phyloP scores from a whole-genome alignment of 1,284 basidiomycete genomes.

The Xanthoconium separans region DNA sequence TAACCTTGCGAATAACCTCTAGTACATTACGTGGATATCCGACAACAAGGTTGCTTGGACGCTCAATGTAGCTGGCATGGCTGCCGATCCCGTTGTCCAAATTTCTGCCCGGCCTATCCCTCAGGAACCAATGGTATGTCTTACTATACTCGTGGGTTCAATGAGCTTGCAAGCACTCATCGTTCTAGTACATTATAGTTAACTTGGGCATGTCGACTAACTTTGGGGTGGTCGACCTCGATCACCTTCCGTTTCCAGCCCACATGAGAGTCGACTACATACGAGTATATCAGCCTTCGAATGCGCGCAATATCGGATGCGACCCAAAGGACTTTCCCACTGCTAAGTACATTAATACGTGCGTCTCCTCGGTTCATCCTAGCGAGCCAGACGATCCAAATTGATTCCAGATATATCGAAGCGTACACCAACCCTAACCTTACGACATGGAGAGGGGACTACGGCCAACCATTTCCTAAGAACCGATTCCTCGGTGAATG shows the following conservation, averaged over 20 bases:
- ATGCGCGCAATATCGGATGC: constrained; percentile 65
- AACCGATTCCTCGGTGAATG: constrained; percentile 34
- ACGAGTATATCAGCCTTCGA: constrained; percentile 61
- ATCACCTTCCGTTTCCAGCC: constrained; percentile 57
- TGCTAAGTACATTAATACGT: constrained; percentile 56
- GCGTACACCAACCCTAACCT: constrained; percentile 44
- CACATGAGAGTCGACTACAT: constrained; percentile 71
- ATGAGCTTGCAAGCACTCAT: background rate
- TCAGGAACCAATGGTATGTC: constrained; percentile 67
- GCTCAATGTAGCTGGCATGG: constrained; percentile 62
- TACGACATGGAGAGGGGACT: constrained; percentile 39
- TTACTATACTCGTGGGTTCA: background rate
- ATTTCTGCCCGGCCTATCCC: constrained; percentile 65
- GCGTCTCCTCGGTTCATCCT: constrained; percentile 18
- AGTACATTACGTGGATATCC: constrained; percentile 74
- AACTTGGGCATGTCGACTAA: constrained; percentile 58
- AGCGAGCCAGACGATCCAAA: background rate
- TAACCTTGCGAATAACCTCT: constrained; percentile 1
- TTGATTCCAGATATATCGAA: constrained; percentile 32
- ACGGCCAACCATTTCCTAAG: constrained; percentile 33
- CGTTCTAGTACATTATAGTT: constrained; percentile 43
- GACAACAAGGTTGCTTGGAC: constrained; percentile 63
- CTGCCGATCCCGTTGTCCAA: constrained; percentile 51
- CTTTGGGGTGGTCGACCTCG: constrained; percentile 56
- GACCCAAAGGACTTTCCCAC: constrained; percentile 71